Evolutionary conservation across 2,329 filamentous ascomycete species (phyloP).

Genomic region (Aspergillus sp.): DNA sequence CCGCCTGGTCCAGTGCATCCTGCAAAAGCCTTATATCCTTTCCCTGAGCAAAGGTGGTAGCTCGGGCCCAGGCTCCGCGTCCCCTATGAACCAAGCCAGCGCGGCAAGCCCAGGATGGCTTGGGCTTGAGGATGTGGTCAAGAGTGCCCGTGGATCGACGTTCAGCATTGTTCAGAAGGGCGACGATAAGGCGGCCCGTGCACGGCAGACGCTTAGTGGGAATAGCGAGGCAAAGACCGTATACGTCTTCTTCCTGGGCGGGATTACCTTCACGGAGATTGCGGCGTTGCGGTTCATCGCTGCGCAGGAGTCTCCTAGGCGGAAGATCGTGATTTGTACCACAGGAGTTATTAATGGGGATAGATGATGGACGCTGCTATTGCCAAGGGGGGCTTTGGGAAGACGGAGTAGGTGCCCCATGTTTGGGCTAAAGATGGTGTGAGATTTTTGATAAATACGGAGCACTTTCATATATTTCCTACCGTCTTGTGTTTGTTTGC

Average conservation of each 20-base stretch:
- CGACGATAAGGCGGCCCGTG: constrained; percentile 85
- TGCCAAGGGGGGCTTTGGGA: constrained; percentile 58
- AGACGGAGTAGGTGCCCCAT: constrained; percentile 16
- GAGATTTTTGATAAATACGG: neutral
- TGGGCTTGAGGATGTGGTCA: constrained; percentile 85
- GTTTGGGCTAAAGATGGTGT: too few species aligned
- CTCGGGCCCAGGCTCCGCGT: constrained; percentile 36
- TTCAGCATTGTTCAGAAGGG: constrained; percentile 90
- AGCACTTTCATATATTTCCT: neutral
- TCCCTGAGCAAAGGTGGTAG: constrained; percentile 57
- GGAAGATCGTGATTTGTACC: constrained; percentile 83
- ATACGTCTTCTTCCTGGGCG: constrained; percentile 96
- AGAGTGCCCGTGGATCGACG: constrained; percentile 76
- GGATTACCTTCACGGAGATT: constrained; percentile 92
- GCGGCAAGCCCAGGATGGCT: constrained; percentile 73
- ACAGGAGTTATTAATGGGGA: constrained; percentile 87
- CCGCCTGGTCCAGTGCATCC: constrained; percentile 79
- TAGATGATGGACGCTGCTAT: constrained; percentile 77
- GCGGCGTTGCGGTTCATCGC: constrained; percentile 87
- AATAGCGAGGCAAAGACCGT: constrained; percentile 70
- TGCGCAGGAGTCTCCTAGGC: constrained; percentile 68
- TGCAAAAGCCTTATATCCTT: constrained; percentile 80
- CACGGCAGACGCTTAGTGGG: constrained; percentile 71
- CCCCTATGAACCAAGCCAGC: constrained; percentile 39
- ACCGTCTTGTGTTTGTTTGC: too few species aligned